Evolutionary conservation across 257 asterid species (phyloP).

Genomic region (Solanum dulcamara): DNA sequence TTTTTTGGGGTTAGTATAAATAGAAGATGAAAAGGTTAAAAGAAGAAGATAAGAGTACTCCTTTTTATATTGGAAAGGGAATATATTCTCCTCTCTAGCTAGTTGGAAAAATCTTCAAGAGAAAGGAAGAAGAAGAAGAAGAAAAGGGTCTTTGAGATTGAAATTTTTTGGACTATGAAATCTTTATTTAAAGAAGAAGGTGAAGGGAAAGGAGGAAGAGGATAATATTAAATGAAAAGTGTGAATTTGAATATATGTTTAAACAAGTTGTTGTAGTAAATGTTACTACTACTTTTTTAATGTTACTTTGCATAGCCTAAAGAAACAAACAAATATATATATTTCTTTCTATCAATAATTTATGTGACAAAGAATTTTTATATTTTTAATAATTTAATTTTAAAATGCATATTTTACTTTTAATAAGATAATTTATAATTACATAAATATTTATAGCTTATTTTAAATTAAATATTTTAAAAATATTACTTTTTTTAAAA

Average conservation of each 20-base stretch:
- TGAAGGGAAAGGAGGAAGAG: not conserved
- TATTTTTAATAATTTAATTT: too few relatives aligned
- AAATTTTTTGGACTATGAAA: not conserved
- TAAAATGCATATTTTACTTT: too few relatives aligned
- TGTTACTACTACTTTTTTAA: not conserved
- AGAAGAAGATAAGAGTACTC: not conserved
- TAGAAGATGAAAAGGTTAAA: not conserved
- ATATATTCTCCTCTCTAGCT: constrained; percentile 5
- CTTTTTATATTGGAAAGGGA: not conserved
- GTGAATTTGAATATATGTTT: not conserved
- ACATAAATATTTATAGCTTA: too few relatives aligned
- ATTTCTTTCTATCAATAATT: too few relatives aligned
- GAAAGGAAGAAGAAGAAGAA: not conserved
- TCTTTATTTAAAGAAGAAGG: constrained; percentile 1
- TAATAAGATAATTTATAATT: too few relatives aligned
- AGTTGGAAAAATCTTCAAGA: constrained; percentile 3
- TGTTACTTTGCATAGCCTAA: not conserved
- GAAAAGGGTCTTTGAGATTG: not conserved
- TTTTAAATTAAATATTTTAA: too few relatives aligned
- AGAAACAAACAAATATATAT: not conserved
- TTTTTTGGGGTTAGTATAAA: not conserved
- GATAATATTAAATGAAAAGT: not conserved
- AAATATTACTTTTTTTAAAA: accelerated
- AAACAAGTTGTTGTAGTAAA: constrained; percentile 1
- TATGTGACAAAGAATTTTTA: too few relatives aligned